Conservation (phyloP, 2,329 filamentous ascomycete species). For the Rachicladosporium sp. region DNA sequence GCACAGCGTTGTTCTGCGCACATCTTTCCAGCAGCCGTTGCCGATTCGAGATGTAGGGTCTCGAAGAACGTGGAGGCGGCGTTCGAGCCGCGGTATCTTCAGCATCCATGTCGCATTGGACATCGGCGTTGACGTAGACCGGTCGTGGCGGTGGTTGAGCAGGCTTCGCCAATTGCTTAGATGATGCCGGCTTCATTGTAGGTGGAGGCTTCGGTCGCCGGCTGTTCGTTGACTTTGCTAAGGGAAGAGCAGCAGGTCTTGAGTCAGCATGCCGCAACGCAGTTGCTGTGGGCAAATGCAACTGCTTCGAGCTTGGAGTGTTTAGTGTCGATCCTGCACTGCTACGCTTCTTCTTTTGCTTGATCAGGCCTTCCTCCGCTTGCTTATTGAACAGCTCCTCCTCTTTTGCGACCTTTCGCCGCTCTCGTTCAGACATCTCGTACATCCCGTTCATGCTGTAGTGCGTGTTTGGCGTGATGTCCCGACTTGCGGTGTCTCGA, state of each 20-base stretch:
- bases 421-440: slow-evolving; percentile 49
- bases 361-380: slow-evolving; percentile 43
- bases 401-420: slow-evolving; percentile 49
- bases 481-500: slow-evolving; percentile 45
- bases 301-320: slow-evolving; percentile 35
- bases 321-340: slow-evolving; percentile 43
- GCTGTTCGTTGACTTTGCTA: slow-evolving; percentile 9
- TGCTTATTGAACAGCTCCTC: slow-evolving; percentile 51
- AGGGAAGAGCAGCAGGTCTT: slow-evolving; percentile 12
- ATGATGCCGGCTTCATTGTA: neutral
- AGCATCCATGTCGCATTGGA: slow-evolving; percentile 25
- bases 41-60: slow-evolving; percentile 18
- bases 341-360: slow-evolving; percentile 41
- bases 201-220: slow-evolving; percentile 9
- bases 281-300: slow-evolving; percentile 19
- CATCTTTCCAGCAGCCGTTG: slow-evolving; percentile 23
- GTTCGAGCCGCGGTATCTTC: slow-evolving; percentile 14
- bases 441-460: slow-evolving; percentile 36
- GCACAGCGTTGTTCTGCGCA: slow-evolving; percentile 18
- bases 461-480: slow-evolving; percentile 46
- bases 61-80: slow-evolving; percentile 9
- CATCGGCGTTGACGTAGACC: slow-evolving; percentile 16
- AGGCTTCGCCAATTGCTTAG: slow-evolving; percentile 2
- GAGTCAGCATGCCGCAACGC: slow-evolving; percentile 19
- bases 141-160: slow-evolving; percentile 6